These are phyloP conservation scores for Russula earlei DNA, from an alignment of 768 basidiomycete genomes.

Conservation along the genomic window DNA sequence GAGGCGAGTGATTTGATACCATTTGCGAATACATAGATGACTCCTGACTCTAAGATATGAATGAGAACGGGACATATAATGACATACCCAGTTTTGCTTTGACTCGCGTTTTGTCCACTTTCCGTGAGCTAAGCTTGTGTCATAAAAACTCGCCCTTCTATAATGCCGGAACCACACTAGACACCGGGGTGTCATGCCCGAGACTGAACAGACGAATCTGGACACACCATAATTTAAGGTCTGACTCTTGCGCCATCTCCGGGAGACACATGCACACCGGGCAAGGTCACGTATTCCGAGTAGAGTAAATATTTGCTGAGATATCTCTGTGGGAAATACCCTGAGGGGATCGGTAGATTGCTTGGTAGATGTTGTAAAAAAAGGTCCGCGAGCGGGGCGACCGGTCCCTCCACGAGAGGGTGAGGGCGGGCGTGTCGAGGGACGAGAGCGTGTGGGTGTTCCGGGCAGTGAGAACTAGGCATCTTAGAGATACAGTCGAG, in stretches of 20 bases:
- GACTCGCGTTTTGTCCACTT: conserved; percentile 93
- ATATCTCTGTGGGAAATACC: conserved; percentile 69
- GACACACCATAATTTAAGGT: conserved; percentile 79
- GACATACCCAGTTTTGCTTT: conserved; percentile 81
- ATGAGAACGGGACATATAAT: background rate
- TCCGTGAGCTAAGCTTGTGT: conserved; percentile 63
- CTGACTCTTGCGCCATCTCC: conserved; percentile 84
- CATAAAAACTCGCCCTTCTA: conserved; percentile 78
- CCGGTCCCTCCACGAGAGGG: conserved; percentile 35
- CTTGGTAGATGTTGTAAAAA: conserved; percentile 29
- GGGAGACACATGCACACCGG: conserved; percentile 69
- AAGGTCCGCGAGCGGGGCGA: conserved; percentile 41
- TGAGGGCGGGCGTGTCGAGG: conserved; percentile 36
- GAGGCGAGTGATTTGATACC: conserved; percentile 28
- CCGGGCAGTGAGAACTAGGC: conserved; percentile 56
- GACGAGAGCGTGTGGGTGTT: conserved; percentile 50
- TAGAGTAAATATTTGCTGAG: conserved; percentile 63
- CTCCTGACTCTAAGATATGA: background rate
- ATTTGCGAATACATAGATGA: conserved; percentile 7
- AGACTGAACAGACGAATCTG: background rate
- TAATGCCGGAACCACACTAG: conserved; percentile 94
- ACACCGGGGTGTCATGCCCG: background rate
- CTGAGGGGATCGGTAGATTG: conserved; percentile 49
- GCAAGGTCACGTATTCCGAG: conserved; percentile 61
- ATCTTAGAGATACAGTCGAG: background rate